Base-by-base conservation (phyloP, 768 basidiomycete species). In the Xerocomus brunneocitrinus region DNA sequence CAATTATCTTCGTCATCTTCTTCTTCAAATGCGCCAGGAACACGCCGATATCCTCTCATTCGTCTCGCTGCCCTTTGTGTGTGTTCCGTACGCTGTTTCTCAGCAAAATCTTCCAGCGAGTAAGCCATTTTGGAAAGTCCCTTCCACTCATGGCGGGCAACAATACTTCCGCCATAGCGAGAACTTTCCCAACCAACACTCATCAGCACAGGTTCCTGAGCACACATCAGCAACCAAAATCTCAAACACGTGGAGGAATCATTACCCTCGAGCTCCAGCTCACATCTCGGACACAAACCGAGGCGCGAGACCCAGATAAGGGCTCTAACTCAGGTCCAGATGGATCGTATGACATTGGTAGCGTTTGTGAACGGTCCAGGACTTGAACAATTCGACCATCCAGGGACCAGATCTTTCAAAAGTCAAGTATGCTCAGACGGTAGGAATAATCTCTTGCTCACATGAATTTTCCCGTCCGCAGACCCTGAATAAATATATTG, bases 61-160 rank as follows among this genome's bases (percentile, higher is more conserved):
- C 55, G 67, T 28, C 35, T 63, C 16, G 27, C 24, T 22, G 32
- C 43, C 42, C 53, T 47, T 42, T 78, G 71, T 4, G 47, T 36
- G 1, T 56, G 45, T 55, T 82, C 79, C 28, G 34, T 53, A 39
- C 61, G 61, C 35, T 67, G 67, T 62, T 81, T 87, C 70, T 87
- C 87, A 4, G 80, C 76, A 77, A 83, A 87, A 63, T 94, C 91
- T 62, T 92, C 86, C 44, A 97, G 64, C 5, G 71, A 72, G 36
- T 81, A 76, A 0, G 70, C 68, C 73, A 83, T 80, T 70, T 92
- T 95, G 1, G 80, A 79, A 50, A 95, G 72, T 6, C 95, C 94
- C 71, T 95, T 97, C 91, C 94, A 99, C 71, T 98, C 91, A 61
- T 99, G 97, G 59, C 89, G 79, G 5, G 95, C 95, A 24, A 99